Evolutionary conservation across 2,329 filamentous ascomycete species (phyloP).

Genomic region (Diaporthe humulicola): DNA sequence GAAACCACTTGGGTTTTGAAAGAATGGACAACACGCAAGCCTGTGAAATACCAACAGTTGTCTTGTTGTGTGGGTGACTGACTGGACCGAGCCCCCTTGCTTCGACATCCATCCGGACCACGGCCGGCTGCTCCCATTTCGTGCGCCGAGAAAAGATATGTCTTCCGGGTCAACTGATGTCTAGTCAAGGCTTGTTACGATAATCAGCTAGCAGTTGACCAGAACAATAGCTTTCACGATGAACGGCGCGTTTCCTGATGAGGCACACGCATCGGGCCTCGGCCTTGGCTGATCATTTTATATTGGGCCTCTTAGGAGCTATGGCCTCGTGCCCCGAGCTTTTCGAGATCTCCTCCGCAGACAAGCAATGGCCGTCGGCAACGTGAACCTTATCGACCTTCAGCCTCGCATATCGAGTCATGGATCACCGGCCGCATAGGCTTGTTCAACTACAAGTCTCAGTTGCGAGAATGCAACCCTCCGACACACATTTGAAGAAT

Average conservation of each 20-base stretch:
- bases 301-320: constrained; percentile 1
- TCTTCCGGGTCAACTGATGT: neutral
- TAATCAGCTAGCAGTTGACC: neutral
- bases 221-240: neutral
- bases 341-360: neutral
- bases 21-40: neutral
- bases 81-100: neutral
- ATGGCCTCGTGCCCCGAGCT: constrained; percentile 23
- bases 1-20: constrained; percentile 5
- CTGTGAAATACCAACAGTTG: neutral
- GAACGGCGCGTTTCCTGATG: neutral
- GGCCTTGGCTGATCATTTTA: neutral
- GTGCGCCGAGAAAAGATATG: neutral
- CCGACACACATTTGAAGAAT: neutral
- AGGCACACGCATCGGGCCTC: neutral
- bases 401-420: constrained; percentile 14
- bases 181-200: neutral
- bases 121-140: neutral
- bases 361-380: constrained; percentile 17
- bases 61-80: neutral
- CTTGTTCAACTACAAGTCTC: constrained; percentile 5
- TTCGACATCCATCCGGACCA: neutral
- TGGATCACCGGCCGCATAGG: neutral
- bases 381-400: constrained; percentile 13
- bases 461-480: neutral